Evolutionary conservation across 208 protist genomes (phyloP), one percentile per base, ranked within the genome.

Genomic region (Leptomonas seymouri): DNA sequence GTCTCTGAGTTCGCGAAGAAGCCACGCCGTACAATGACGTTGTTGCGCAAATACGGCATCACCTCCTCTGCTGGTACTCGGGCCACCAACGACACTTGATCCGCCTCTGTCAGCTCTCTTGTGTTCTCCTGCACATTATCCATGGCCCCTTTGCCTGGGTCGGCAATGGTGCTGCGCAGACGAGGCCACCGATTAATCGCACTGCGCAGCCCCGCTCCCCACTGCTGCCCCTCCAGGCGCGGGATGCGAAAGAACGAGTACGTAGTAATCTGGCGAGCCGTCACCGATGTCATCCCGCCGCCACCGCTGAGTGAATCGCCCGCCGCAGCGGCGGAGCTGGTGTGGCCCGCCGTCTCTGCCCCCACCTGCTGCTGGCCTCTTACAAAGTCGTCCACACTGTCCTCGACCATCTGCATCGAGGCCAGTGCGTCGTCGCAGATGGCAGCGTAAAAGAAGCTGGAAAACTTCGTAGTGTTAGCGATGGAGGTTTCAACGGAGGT

Each of bases 371-470:
- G 42, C 62, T 66, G 69, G 25, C 55, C 58, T 14, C 16, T 25
- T 42, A 65, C 57, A 25, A 73, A 81, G 14, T 34, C 64, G 18
- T 46, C 27, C 20, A 93, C 66, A 55, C 77, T 84, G 67, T 93
- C 87, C 65, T 90, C 81, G 45, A 93, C 76, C 55, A 82, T 21
- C 67, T 78, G 76, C 82, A 82, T 78, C 42, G 87, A 85, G 51
- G 88, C 82, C 48, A 82, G 67, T 0, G 81, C 85, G 64, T 94
- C 88, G 42, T 87, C 81, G 66, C 78, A 88, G 57, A 93, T 89
- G 48, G 63, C 76, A 21, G 64, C 68, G 69, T 82, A 86, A 55
- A 93, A 88, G 30, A 86, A 44, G 20, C 70, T 74, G 1, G 77
- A 67, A 57, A 90, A 90, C 8, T 23, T 23, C 12, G 62, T 83